A percentile compares a stretch with the other conserved stretches of the same genome.
Conservation (phyloP, 176 grass and related monocot species). For the Oryza meridionalis region DNA sequence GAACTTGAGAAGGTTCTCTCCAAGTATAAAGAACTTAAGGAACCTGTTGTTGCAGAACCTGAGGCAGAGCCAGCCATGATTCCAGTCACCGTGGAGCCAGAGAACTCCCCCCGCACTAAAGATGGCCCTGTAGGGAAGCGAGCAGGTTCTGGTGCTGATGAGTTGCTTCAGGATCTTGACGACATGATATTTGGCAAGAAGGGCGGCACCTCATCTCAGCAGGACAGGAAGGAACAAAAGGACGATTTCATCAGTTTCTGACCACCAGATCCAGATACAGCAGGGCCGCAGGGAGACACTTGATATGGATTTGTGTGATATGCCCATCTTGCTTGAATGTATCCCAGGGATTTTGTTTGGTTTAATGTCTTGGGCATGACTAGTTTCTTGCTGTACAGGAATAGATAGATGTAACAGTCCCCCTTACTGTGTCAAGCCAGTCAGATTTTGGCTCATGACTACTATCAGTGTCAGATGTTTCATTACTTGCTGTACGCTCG, state of each 20-base stretch:
- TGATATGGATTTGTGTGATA: constrained; percentile 16
- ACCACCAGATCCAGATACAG: constrained; percentile 3
- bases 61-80: constrained; percentile 85
- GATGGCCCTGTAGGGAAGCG: constrained; percentile 48
- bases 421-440: not conserved
- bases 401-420: constrained; percentile 24
- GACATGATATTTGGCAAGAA: constrained; percentile 73
- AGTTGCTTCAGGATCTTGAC: constrained; percentile 61
- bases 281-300: not conserved
- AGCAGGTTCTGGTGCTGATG: constrained; percentile 34
- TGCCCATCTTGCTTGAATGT: constrained; percentile 3
- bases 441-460: not conserved
- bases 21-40: constrained; percentile 83
- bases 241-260: constrained; percentile 67
- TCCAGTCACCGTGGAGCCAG: constrained; percentile 71
- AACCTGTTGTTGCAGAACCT: constrained; percentile 46
- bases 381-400: constrained; percentile 42
- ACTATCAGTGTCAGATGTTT: not conserved
- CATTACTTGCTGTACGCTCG: too few relatives aligned
- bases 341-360: not conserved
- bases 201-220: constrained; percentile 42
- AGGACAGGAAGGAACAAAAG: constrained; percentile 55
- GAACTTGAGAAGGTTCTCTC: constrained; percentile 77
- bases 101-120: constrained; percentile 55
- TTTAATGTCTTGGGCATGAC: constrained; percentile 8